Percentiles rank a stretch among this genome's conserved stretches.
phyloP scores from a whole-genome alignment of 208 protist species.

The Herpetomonas samuelpessoai region DNA sequence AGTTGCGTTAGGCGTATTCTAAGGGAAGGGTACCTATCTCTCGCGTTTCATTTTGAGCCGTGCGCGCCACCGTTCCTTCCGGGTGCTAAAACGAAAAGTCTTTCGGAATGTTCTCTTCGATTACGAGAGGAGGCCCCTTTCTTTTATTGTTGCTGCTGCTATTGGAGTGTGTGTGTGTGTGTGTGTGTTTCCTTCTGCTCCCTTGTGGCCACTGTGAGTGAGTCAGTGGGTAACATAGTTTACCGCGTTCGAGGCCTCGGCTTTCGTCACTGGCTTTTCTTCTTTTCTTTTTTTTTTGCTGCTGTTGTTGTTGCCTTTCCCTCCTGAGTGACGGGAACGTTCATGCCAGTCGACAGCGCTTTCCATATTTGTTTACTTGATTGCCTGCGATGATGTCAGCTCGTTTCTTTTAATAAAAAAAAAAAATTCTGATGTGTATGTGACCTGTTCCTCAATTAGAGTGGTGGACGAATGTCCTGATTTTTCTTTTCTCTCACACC shows the following conservation, averaged over 20 bases:
- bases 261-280: slow-evolving; percentile 10
- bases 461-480: no score
- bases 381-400: no score
- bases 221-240: neutral
- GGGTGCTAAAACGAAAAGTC: no score
- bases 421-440: slow-evolving; percentile 5
- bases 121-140: slow-evolving; percentile 7
- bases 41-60: no score
- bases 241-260: neutral
- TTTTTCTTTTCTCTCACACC: slow-evolving; percentile 6
- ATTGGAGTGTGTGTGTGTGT: slow-evolving; percentile 5
- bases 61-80: no score
- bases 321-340: no score
- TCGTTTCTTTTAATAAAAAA: neutral
- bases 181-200: neutral
- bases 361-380: no score
- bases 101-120: slow-evolving; percentile 10
- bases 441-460: no score
- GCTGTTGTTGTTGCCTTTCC: slow-evolving; percentile 3
- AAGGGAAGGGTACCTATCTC: no score
- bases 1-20: no score
- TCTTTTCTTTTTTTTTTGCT: slow-evolving; percentile 6
- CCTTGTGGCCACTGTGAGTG: neutral
- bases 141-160: slow-evolving; percentile 4
- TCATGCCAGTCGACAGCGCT: no score